Evolutionary conservation across 1,284 basidiomycete genomes (phyloP).

Genomic region (Boletus sp.): DNA sequence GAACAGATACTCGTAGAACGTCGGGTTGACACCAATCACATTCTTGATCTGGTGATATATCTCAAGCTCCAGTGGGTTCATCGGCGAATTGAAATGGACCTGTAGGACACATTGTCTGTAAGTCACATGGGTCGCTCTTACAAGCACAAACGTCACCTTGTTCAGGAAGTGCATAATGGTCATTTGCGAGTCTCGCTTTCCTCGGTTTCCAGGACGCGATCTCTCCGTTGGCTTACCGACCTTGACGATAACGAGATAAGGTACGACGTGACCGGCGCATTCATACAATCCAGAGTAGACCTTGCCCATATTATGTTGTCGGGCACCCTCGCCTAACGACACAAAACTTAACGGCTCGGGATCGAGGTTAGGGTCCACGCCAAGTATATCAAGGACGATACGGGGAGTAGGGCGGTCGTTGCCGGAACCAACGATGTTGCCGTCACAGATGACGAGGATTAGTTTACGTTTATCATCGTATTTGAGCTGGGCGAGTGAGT

Average conservation of each 20-base stretch:
- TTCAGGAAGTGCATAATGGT: slow-evolving; percentile 97
- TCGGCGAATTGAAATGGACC: slow-evolving; percentile 96
- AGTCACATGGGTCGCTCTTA: background rate
- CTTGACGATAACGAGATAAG: slow-evolving; percentile 96
- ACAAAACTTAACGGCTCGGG: slow-evolving; percentile 46
- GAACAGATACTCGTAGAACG: slow-evolving; percentile 98
- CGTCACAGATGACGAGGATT: slow-evolving; percentile 94
- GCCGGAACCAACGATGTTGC: slow-evolving; percentile 97
- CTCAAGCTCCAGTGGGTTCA: slow-evolving; percentile 97
- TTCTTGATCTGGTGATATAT: slow-evolving; percentile 99
- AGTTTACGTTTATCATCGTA: slow-evolving; percentile 99
- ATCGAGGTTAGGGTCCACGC: slow-evolving; percentile 90
- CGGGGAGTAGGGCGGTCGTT: slow-evolving; percentile 91
- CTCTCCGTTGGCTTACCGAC: slow-evolving; percentile 96
- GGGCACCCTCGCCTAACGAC: background rate
- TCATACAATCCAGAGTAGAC: slow-evolving; percentile 98
- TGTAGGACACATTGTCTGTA: slow-evolving; percentile 35
- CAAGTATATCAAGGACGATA: slow-evolving; percentile 96
- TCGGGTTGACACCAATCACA: slow-evolving; percentile 98
- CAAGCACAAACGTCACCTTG: slow-evolving; percentile 57
- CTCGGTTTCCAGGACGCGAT: slow-evolving; percentile 91
- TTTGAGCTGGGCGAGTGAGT: slow-evolving; percentile 90
- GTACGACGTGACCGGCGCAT: slow-evolving; percentile 92
- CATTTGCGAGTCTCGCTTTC: slow-evolving; percentile 98
- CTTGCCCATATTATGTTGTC: background rate